Percentiles rank a stretch among this genome's conserved stretches.
Conservation (phyloP, 805 yeast species). For the Komagataella pseudopastoris region DNA sequence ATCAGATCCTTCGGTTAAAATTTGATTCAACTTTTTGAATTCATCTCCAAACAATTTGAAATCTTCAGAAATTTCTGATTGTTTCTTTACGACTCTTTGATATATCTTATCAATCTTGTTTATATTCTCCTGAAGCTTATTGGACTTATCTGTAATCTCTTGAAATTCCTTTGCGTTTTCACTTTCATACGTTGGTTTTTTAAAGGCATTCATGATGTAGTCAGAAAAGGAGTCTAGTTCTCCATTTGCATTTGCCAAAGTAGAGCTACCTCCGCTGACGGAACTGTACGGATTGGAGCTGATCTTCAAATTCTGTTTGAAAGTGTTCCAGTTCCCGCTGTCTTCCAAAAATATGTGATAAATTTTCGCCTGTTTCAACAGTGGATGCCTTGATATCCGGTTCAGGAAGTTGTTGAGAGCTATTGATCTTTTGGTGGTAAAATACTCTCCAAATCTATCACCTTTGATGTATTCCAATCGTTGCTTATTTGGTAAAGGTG, state of each 20-base stretch:
- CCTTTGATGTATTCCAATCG: conserved; percentile 88
- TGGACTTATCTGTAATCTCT: conserved; percentile 71
- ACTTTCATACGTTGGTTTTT: conserved; percentile 48
- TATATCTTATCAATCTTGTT: conserved; percentile 68
- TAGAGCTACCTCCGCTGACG: conserved; percentile 9
- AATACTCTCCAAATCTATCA: conserved; percentile 61
- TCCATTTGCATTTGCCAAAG: conserved; percentile 7
- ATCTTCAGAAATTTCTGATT: conserved; percentile 62
- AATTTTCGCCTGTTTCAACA: conserved; percentile 53
- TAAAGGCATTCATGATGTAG: conserved; percentile 86
- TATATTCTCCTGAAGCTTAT: conserved; percentile 75
- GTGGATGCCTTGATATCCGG: conserved; percentile 64
- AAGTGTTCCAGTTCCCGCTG: conserved; percentile 55
- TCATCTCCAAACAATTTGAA: conserved; percentile 60
- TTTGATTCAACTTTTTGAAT: conserved; percentile 44
- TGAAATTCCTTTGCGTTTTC: conserved; percentile 57
- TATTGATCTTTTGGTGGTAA: conserved; percentile 70
- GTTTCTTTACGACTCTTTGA: conserved; percentile 55
- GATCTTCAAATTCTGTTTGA: conserved; percentile 39
- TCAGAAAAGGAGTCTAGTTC: conserved; percentile 74
- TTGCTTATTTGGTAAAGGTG: conserved; percentile 90
- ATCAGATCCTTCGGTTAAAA: conserved; percentile 16
- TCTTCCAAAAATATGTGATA: conserved; percentile 63
- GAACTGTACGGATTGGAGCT: conserved; percentile 10
- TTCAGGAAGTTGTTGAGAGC: conserved; percentile 67